phyloP scores from a whole-genome alignment of 2,329 filamentous ascomycete species.

The Aspergillus clavatus region DNA sequence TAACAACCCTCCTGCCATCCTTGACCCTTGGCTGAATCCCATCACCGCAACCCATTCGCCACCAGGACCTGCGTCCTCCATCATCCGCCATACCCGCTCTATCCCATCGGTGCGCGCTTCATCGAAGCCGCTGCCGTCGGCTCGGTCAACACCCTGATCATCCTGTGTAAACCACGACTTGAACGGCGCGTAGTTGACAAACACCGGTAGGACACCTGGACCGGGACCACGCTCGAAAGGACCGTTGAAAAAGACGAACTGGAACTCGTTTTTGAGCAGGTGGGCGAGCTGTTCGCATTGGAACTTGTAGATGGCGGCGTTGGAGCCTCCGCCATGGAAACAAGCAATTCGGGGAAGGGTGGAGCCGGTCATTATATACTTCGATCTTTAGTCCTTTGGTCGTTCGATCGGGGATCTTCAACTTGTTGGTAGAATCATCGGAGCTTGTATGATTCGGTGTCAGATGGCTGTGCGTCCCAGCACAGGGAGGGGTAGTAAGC shows the following conservation, averaged over 20 bases:
- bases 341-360: slow-evolving; percentile 18
- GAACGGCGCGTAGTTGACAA: slow-evolving; percentile 13
- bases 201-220: slow-evolving; percentile 20
- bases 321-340: slow-evolving; percentile 22
- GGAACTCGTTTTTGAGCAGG: slow-evolving; percentile 12
- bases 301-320: slow-evolving; percentile 13
- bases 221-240: slow-evolving; percentile 15
- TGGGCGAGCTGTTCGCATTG: slow-evolving; percentile 17
- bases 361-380: neutral
- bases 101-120: slow-evolving; percentile 13
- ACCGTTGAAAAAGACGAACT: slow-evolving; percentile 19
- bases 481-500: neutral
- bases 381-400: too few relatives aligned
- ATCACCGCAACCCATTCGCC: slow-evolving; percentile 19
- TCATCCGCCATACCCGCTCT: slow-evolving; percentile 15
- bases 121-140: slow-evolving; percentile 19
- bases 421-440: too few relatives aligned
- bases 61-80: slow-evolving; percentile 8
- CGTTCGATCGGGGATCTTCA: too few relatives aligned
- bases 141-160: slow-evolving; percentile 4
- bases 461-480: too few relatives aligned
- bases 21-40: slow-evolving; percentile 21
- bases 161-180: slow-evolving; percentile 18
- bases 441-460: too few relatives aligned
- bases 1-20: slow-evolving; percentile 15